phyloP scores from a whole-genome alignment of 148 eudicot genomes.

The Amaranthus hypochondriacus region DNA sequence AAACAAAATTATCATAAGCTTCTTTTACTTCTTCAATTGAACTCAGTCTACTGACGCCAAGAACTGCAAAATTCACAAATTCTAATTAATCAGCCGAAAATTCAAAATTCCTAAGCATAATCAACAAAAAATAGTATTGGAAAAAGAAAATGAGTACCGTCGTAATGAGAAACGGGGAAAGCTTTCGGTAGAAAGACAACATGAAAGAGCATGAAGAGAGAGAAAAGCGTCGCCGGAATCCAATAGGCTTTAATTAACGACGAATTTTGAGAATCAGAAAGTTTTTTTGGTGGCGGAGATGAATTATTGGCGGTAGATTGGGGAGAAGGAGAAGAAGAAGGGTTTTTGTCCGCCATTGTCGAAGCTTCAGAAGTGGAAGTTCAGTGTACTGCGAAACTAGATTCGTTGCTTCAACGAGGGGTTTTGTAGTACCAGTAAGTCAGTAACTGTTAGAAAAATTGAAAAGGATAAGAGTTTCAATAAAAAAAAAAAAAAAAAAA shows the following conservation, averaged over 20 bases:
- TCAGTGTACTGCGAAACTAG: not conserved
- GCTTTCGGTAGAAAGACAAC: conserved; percentile 54
- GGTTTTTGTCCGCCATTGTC: conserved; percentile 20
- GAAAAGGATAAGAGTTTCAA: too few species aligned
- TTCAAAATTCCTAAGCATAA: conserved; percentile 7
- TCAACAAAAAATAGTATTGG: not conserved
- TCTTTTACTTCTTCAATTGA: conserved; percentile 59
- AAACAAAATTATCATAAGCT: conserved; percentile 52
- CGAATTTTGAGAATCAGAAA: conserved; percentile 15
- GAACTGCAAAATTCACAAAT: conserved; percentile 37
- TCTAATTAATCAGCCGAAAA: not conserved
- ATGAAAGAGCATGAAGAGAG: conserved; percentile 54
- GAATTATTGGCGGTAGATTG: conserved; percentile 1
- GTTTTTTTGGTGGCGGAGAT: conserved; percentile 12
- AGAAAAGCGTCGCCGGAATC: conserved; percentile 56
- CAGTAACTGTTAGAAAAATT: too few species aligned
- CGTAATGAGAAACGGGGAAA: conserved; percentile 72
- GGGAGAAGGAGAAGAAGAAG: conserved; percentile 7
- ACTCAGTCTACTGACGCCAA: conserved; percentile 44
- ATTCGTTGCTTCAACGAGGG: not conserved
- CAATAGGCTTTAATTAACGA: conserved; percentile 49
- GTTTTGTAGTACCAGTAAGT: too few species aligned
- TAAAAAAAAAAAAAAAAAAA: too few species aligned
- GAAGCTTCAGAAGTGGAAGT: not conserved
- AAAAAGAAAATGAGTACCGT: conserved; percentile 34